A percentile compares a stretch with the other conserved stretches of the same genome.
Conservation (phyloP, 192 early-diverging fungal genomes). For the Backusella sp. region DNA sequence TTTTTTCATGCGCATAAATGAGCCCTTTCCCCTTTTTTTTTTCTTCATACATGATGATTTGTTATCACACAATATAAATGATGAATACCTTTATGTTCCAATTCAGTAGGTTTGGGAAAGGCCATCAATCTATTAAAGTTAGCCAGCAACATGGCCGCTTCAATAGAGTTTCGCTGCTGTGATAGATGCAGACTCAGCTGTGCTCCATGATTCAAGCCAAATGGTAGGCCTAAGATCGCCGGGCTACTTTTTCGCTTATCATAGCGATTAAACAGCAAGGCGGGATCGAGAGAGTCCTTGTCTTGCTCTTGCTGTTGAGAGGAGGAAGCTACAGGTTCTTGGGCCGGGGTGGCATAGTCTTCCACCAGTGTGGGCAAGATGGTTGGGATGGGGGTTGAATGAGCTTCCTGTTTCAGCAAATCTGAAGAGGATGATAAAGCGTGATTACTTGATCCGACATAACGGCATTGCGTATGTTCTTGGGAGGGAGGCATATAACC, state of each 20-base stretch:
- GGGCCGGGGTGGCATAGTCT: neutral
- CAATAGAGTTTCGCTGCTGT: conserved; percentile 38
- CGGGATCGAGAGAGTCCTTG: conserved; percentile 13
- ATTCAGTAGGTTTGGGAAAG: conserved; percentile 9
- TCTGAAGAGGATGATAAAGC: neutral
- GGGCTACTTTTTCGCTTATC: conserved; percentile 41
- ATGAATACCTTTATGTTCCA: conserved; percentile 15
- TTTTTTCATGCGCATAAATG: conserved; percentile 25
- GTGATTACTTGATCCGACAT: conserved; percentile 5
- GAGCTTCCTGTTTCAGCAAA: neutral
- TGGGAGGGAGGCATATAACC: conserved; percentile 10
- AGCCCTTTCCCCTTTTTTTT: neutral
- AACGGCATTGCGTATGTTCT: conserved; percentile 6
- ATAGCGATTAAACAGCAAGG: conserved; percentile 21
- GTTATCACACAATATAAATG: neutral
- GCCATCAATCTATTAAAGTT: conserved; percentile 29
- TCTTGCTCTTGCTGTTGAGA: neutral
- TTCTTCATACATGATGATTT: conserved; percentile 2
- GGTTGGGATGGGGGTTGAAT: conserved; percentile 4
- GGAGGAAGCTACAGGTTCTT: neutral
- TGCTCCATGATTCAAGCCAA: conserved; percentile 16
- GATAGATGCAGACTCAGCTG: conserved; percentile 30
- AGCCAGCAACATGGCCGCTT: conserved; percentile 38
- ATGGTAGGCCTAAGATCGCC: conserved; percentile 28
- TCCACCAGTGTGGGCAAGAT: conserved; percentile 12